Evolutionary conservation across 495 filamentous ascomycete genomes (phyloP).

Genomic region (Lineolata rhizophorae): DNA sequence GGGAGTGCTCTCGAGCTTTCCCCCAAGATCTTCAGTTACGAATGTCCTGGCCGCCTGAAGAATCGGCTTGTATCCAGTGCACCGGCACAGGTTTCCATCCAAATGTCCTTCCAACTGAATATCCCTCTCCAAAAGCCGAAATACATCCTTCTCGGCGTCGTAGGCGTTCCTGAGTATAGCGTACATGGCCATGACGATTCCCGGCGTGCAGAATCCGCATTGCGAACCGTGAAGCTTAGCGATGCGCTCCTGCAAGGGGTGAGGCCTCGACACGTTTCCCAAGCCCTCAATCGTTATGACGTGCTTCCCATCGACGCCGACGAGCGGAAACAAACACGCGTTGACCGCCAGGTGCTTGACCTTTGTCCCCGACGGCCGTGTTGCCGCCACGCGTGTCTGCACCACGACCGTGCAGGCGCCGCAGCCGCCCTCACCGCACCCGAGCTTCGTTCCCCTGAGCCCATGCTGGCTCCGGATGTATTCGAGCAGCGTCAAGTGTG

Average conservation of each 20-base stretch:
- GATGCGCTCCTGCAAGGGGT: constrained; percentile 22
- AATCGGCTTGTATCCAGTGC: constrained; percentile 23
- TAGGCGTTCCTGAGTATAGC: constrained; percentile 21
- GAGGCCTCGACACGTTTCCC: constrained; percentile 17
- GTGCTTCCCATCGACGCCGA: constrained; percentile 20
- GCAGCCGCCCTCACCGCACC: constrained; percentile 24
- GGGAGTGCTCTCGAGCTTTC: no score
- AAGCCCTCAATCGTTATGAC: constrained; percentile 22
- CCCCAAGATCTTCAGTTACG: no score
- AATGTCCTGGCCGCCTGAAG: constrained; percentile 26
- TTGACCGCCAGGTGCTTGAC: constrained; percentile 10
- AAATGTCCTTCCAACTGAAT: constrained; percentile 19
- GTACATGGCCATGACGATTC: constrained; percentile 23
- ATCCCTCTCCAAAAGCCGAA: constrained; percentile 15
- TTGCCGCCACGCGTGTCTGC: constrained; percentile 12
- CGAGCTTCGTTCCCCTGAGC: constrained; percentile 35
- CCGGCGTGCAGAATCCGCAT: constrained; percentile 18
- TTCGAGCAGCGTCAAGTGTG: constrained; percentile 22
- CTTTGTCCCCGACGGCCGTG: constrained; percentile 5
- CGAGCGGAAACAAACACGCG: constrained; percentile 12
- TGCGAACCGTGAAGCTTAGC: constrained; percentile 22
- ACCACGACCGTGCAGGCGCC: constrained; percentile 22
- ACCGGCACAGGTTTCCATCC: constrained; percentile 22
- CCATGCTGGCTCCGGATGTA: constrained; percentile 26
- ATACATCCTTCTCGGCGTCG: constrained; percentile 13